A percentile compares a stretch with the other conserved stretches of the same genome.
Evolutionary conservation across 106 monocot species (phyloP).

Genomic region (Xerophyta viscosa): DNA sequence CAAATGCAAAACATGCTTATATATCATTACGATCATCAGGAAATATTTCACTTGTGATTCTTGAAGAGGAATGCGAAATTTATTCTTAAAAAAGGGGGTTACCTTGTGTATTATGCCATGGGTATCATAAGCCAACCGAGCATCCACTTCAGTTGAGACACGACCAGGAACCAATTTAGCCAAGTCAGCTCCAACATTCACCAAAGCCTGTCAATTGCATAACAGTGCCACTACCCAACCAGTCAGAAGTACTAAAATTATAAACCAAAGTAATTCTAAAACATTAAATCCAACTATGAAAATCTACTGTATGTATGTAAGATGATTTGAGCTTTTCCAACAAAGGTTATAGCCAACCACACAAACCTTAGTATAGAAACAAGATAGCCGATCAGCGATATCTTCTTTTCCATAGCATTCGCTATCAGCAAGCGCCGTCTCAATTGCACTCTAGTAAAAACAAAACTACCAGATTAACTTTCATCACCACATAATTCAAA

Average conservation of each 20-base stretch:
- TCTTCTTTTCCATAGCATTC: constrained; percentile 52
- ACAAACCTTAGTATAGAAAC: constrained; percentile 76
- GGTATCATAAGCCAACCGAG: constrained; percentile 91
- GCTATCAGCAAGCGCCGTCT: constrained; percentile 73
- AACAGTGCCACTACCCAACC: not conserved
- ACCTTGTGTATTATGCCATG: constrained; percentile 71
- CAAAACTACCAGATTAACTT: not conserved
- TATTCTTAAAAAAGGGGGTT: too few species aligned
- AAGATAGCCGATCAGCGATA: constrained; percentile 34
- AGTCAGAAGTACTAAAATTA: not conserved
- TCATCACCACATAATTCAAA: too few species aligned
- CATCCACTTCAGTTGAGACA: constrained; percentile 93
- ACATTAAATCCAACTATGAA: too few species aligned
- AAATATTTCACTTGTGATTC: too few species aligned
- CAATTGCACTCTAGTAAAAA: constrained; percentile 60
- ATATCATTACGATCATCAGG: too few species aligned
- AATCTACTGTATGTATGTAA: too few species aligned
- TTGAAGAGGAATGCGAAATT: too few species aligned
- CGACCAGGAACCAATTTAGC: constrained; percentile 81
- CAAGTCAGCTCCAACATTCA: constrained; percentile 96
- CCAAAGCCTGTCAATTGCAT: constrained; percentile 56
- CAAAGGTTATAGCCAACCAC: not conserved
- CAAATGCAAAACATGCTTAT: too few species aligned
- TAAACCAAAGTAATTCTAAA: too few species aligned
- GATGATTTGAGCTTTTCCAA: too few species aligned